Conservation (phyloP, 2,329 filamentous ascomycete species). For the Penicillium janthinellum region DNA sequence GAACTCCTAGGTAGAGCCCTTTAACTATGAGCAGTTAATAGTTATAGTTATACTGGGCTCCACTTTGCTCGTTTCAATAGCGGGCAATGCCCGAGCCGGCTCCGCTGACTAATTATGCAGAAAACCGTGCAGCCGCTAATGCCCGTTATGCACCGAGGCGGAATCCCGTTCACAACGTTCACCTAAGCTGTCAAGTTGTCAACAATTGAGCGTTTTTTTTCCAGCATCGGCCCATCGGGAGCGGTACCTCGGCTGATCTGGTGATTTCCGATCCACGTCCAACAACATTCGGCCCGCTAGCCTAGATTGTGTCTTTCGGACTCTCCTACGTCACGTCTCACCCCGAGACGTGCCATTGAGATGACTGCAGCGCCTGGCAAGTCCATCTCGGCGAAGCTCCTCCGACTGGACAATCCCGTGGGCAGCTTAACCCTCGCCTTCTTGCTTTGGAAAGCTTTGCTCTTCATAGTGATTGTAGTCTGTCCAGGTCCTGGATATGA, state of each 20-base stretch:
- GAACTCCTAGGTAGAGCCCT: too few relatives aligned
- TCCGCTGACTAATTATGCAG: constrained; percentile 20
- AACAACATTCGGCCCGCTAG: background rate
- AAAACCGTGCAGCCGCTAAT: background rate
- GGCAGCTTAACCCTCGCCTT: constrained; percentile 47
- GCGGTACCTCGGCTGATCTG: constrained; percentile 2
- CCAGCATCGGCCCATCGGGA: background rate
- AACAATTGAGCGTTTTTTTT: background rate
- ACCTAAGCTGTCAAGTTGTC: background rate
- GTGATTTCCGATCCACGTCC: background rate
- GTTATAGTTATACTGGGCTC: too few relatives aligned
- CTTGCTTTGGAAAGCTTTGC: constrained; percentile 57
- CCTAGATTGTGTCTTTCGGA: background rate
- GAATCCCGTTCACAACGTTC: background rate
- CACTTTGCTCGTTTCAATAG: too few relatives aligned
- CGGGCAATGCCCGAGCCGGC: too few relatives aligned
- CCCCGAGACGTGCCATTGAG: background rate
- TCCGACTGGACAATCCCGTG: constrained; percentile 35
- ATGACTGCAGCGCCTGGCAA: constrained; percentile 20
- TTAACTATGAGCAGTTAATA: too few relatives aligned
- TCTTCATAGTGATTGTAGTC: constrained; percentile 52
- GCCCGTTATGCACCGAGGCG: background rate
- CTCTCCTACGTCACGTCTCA: constrained; percentile 3
- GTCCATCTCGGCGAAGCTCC: constrained; percentile 19
- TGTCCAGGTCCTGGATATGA: constrained; percentile 65